These are phyloP conservation scores for Annulohypoxylon truncatum DNA, from an alignment of 2,329 filamentous ascomycete species.

Conservation along the genomic window DNA sequence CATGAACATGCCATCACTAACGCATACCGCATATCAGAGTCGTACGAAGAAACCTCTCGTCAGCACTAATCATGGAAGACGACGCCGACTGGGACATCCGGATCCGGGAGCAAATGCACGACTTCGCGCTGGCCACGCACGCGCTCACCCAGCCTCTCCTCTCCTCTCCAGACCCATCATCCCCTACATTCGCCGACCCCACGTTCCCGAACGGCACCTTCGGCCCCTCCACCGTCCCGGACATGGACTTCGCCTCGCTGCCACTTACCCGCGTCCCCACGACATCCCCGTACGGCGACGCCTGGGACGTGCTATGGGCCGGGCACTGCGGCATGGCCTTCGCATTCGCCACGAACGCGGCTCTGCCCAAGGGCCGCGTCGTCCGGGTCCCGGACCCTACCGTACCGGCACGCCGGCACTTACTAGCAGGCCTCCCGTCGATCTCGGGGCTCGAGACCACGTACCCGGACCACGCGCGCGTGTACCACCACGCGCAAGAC, in stretches of 20 bases:
- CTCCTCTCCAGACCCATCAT: slow-evolving; percentile 52
- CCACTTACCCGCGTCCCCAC: slow-evolving; percentile 35
- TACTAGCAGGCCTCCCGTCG: slow-evolving; percentile 44
- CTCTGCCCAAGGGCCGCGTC: slow-evolving; percentile 49
- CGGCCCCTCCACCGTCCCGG: slow-evolving; percentile 39
- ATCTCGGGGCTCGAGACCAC: slow-evolving; percentile 7
- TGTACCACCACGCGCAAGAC: slow-evolving; percentile 56
- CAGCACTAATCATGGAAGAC: slow-evolving; percentile 60
- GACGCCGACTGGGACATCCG: slow-evolving; percentile 62
- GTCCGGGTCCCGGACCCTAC: slow-evolving; percentile 52
- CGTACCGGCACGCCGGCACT: slow-evolving; percentile 50
- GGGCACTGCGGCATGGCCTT: slow-evolving; percentile 60
- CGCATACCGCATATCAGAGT: slow-evolving; percentile 49
- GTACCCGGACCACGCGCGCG: slow-evolving; percentile 57
- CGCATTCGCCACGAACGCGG: slow-evolving; percentile 35
- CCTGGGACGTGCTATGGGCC: slow-evolving; percentile 65
- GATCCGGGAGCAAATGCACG: slow-evolving; percentile 55
- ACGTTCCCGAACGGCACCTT: slow-evolving; percentile 47
- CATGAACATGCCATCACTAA: not conserved
- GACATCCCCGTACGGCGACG: slow-evolving; percentile 60
- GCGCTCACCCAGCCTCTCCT: slow-evolving; percentile 40
- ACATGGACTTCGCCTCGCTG: slow-evolving; percentile 36
- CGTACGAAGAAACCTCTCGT: slow-evolving; percentile 56
- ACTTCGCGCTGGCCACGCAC: slow-evolving; percentile 43
- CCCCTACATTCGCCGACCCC: slow-evolving; percentile 40